Base-by-base conservation (phyloP, 225 moss, liverwort and hornwort species). In the Takakia lepidozioides region DNA sequence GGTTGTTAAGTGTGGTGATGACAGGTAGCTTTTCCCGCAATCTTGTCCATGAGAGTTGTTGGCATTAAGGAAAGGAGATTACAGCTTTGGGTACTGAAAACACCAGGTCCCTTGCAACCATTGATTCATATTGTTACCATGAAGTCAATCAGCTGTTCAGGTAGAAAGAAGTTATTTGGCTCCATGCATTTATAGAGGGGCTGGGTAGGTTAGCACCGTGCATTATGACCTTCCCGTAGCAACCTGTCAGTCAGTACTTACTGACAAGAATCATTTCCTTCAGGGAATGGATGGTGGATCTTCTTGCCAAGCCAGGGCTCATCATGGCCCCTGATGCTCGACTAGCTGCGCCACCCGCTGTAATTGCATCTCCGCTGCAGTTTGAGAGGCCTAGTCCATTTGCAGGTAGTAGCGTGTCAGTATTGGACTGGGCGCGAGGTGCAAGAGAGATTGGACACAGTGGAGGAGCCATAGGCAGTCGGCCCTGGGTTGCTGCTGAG, bases 221-320 rank as follows among this genome's bases (percentile, higher is more conserved):
- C n/a, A n/a, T n/a, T n/a, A n/a, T n/a, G n/a, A n/a, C n/a, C n/a
- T n/a, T n/a, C n/a, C n/a, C n/a, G n/a, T n/a, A n/a, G n/a, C n/a
- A n/a, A n/a, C n/a, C n/a, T n/a, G n/a, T n/a, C n/a, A n/a, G n/a
- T n/a, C n/a, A n/a, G n/a, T n/a, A n/a, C n/a, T n/a, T n/a, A n/a
- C n/a, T n/a, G n/a, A n/a, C n/a, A n/a, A n/a, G n/a, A n/a, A n/a
- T n/a, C n/a, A n/a, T n/a, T n/a, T n/a, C n/a, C 52, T 46, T 28
- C 73, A 95, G 90, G 80, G 95, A 98, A 73, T 89, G 90, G 90
- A 87, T 98, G 82, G 82, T 98, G 35, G 95, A 98, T 66, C 84
- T 98, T 54, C 68, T 90, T 17, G 65, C 72, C 52, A 74, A 76
- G 45, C 90, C 95, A 55, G 95, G 95, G 45, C 68, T 48, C 1